Conservation (phyloP, 352 stramenopile genomes). For the Phytopythium montanum region DNA sequence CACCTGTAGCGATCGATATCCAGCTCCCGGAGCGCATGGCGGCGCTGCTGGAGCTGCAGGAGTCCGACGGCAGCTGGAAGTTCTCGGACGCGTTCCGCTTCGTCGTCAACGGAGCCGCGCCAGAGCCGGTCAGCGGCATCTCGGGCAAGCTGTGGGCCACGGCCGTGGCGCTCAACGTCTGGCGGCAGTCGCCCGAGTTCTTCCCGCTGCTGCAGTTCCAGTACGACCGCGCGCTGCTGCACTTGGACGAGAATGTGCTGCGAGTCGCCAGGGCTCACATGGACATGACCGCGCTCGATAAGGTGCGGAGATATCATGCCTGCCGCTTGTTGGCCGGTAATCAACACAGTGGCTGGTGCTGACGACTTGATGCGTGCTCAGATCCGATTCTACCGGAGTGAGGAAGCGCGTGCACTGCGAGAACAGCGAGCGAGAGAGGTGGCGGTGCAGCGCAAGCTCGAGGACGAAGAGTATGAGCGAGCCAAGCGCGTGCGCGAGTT, state of each 20-base stretch:
- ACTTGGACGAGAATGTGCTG: slow-evolving; percentile 59
- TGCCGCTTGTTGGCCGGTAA: background rate
- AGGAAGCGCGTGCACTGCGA: slow-evolving; percentile 41
- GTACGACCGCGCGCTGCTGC: slow-evolving; percentile 57
- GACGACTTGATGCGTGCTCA: slow-evolving; percentile 9
- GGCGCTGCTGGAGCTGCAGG: slow-evolving; percentile 42
- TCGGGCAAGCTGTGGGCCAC: slow-evolving; percentile 58
- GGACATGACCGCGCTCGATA: slow-evolving; percentile 32
- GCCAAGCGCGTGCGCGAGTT: slow-evolving; percentile 23
- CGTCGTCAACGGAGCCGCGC: slow-evolving; percentile 39
- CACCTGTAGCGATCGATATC: background rate
- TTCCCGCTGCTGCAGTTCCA: slow-evolving; percentile 51
- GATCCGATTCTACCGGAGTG: slow-evolving; percentile 57
- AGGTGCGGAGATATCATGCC: slow-evolving; percentile 18
- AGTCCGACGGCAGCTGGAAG: slow-evolving; percentile 60
- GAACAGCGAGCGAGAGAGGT: slow-evolving; percentile 40
- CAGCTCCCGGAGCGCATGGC: slow-evolving; percentile 36
- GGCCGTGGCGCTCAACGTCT: slow-evolving; percentile 47
- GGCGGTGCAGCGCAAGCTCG: slow-evolving; percentile 35
- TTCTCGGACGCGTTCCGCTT: slow-evolving; percentile 55
- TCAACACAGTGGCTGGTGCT: background rate
- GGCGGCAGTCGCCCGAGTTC: slow-evolving; percentile 52
- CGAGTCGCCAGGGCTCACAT: slow-evolving; percentile 32
- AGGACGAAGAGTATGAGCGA: slow-evolving; percentile 40
- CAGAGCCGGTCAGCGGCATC: slow-evolving; percentile 40